Evolutionary conservation across 1,139 yeast species (phyloP).

Genomic region (Taiozyma sp.): DNA sequence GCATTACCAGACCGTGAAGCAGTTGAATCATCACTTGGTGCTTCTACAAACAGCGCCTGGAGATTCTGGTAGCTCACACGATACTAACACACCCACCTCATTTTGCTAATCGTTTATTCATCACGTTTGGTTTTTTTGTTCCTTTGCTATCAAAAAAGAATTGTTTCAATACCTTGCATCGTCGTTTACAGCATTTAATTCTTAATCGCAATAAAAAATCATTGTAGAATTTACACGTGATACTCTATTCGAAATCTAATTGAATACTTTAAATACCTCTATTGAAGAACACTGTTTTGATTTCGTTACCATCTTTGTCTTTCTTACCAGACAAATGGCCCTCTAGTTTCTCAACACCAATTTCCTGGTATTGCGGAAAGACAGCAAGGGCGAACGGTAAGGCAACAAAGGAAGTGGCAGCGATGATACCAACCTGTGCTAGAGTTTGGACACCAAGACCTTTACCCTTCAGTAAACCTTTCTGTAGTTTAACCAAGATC

Average conservation of each 20-base stretch:
- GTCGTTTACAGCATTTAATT: neutral
- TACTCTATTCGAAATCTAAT: neutral
- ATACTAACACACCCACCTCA: neutral
- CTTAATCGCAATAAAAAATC: neutral
- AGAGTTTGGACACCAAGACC: slow-evolving; percentile 59
- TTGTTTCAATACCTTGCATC: neutral
- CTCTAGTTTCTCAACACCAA: slow-evolving; percentile 60
- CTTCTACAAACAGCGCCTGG: slow-evolving; percentile 44
- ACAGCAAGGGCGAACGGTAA: slow-evolving; percentile 94
- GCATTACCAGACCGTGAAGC: slow-evolving; percentile 37
- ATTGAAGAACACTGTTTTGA: slow-evolving; percentile 72
- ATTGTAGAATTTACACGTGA: neutral
- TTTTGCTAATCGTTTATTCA: neutral
- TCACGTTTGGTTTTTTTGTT: neutral
- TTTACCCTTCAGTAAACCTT: slow-evolving; percentile 60
- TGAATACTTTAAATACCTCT: slow-evolving; percentile 65
- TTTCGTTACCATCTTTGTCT: slow-evolving; percentile 56
- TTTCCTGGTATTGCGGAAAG: slow-evolving; percentile 81
- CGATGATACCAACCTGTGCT: slow-evolving; percentile 79
- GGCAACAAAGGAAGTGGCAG: slow-evolving; percentile 79
- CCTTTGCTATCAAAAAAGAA: neutral
- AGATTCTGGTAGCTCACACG: slow-evolving; percentile 45
- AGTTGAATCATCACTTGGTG: slow-evolving; percentile 45
- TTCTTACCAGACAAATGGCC: slow-evolving; percentile 53
- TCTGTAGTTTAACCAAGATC: slow-evolving; percentile 71